Evolutionary conservation across 139 green algal species (phyloP).

Genomic region (Ulvella scutata): DNA sequence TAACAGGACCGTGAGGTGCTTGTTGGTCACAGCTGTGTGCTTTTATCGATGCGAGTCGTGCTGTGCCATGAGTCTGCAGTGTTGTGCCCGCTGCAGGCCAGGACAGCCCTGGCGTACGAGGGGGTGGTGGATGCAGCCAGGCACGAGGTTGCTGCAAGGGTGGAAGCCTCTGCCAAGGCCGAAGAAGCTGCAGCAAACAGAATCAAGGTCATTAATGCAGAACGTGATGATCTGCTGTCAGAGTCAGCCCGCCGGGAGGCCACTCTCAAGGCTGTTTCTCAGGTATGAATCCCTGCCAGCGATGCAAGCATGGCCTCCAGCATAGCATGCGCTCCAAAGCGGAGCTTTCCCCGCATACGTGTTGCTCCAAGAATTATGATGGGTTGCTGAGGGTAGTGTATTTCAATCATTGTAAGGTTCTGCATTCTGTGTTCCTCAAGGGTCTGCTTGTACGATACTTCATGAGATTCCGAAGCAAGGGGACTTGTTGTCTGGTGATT

Average conservation of each 20-base stretch:
- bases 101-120: background rate
- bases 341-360: too few relatives aligned
- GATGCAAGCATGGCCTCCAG: background rate
- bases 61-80: background rate
- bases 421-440: too few relatives aligned
- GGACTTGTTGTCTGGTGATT: background rate
- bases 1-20: too few relatives aligned
- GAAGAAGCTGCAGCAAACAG: background rate
- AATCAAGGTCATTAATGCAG: background rate
- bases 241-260: background rate
- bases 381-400: too few relatives aligned
- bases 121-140: background rate
- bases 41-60: too few relatives aligned
- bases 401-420: too few relatives aligned
- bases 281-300: background rate
- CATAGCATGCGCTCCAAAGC: too few relatives aligned
- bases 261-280: background rate
- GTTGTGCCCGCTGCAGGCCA: background rate
- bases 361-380: too few relatives aligned
- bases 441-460: too few relatives aligned
- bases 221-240: background rate
- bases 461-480: too few relatives aligned
- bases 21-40: too few relatives aligned
- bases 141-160: background rate
- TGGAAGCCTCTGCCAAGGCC: background rate